Conservation (phyloP, 2,329 filamentous ascomycete genomes). For the Aspergillus tanneri region DNA sequence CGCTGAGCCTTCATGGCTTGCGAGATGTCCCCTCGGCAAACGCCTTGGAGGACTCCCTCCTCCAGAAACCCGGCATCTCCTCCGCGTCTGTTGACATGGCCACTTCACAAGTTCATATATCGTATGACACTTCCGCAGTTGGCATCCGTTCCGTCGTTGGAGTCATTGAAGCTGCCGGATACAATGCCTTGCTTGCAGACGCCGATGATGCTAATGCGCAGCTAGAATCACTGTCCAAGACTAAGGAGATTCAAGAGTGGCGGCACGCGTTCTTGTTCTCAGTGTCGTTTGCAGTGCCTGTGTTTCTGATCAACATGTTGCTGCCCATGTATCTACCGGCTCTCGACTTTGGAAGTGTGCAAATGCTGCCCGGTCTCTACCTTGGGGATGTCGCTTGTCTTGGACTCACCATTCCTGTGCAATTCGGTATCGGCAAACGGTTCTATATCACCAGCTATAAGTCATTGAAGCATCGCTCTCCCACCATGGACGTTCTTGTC, state of each 20-base stretch:
- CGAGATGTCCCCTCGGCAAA: constrained; percentile 70
- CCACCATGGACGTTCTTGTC: constrained; percentile 97
- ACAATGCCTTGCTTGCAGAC: constrained; percentile 86
- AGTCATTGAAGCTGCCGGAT: constrained; percentile 74
- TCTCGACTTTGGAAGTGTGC: constrained; percentile 72
- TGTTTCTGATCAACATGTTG: constrained; percentile 90
- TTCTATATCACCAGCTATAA: constrained; percentile 95
- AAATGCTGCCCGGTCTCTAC: constrained; percentile 71
- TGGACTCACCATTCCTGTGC: constrained; percentile 81
- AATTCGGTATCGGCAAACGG: constrained; percentile 92
- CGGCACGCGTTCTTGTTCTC: constrained; percentile 75
- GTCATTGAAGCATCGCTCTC: constrained; percentile 82
- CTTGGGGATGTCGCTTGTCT: constrained; percentile 86
- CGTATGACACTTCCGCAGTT: constrained; percentile 67
- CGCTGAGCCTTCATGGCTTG: constrained; percentile 82
- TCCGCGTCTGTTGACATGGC: constrained; percentile 71
- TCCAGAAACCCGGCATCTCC: constrained; percentile 66
- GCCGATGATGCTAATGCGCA: constrained; percentile 96
- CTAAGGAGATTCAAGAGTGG: constrained; percentile 94
- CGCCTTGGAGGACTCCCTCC: constrained; percentile 67
- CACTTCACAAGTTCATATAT: constrained; percentile 71
- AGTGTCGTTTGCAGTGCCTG: constrained; percentile 77
- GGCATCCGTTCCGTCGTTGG: constrained; percentile 83
- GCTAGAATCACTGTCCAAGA: constrained; percentile 92
- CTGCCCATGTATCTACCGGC: constrained; percentile 78